Evolutionary conservation across 345 rosid species (phyloP).

Genomic region (Rhodomyrtus tomentosa): DNA sequence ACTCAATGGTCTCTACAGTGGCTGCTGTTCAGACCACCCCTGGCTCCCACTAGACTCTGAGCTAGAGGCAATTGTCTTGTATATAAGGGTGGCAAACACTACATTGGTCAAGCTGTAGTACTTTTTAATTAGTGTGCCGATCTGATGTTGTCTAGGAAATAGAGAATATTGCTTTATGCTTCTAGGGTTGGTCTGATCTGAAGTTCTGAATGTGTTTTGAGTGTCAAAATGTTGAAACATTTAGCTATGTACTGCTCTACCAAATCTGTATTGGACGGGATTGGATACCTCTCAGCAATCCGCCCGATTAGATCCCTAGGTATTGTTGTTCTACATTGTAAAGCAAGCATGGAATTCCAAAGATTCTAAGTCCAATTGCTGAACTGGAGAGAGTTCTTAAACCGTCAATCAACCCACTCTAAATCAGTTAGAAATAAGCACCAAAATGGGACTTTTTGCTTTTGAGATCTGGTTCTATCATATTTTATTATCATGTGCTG

Average conservation of each 20-base stretch:
- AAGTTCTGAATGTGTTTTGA: background rate
- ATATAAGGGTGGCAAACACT: background rate
- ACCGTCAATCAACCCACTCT: too few relatives aligned
- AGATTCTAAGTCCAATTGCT: background rate
- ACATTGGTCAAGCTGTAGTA: background rate
- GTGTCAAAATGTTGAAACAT: background rate
- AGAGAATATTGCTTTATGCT: background rate
- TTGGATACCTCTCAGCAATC: background rate
- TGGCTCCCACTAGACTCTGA: background rate
- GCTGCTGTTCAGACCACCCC: constrained; percentile 29
- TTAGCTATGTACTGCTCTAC: background rate
- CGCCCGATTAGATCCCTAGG: background rate
- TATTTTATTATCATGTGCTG: too few relatives aligned
- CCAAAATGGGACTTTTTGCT: too few relatives aligned
- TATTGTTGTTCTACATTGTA: background rate
- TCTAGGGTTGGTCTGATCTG: background rate
- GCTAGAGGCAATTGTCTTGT: background rate
- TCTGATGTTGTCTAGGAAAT: background rate
- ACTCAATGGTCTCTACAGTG: constrained; percentile 86
- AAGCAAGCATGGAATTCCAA: background rate
- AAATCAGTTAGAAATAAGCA: background rate
- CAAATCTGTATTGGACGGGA: background rate
- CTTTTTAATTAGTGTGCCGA: background rate
- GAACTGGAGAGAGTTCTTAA: background rate
- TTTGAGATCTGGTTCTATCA: too few relatives aligned